phyloP scores from a whole-genome alignment of 2,329 filamentous ascomycete genomes.

The Colletotrichum spinosum region DNA sequence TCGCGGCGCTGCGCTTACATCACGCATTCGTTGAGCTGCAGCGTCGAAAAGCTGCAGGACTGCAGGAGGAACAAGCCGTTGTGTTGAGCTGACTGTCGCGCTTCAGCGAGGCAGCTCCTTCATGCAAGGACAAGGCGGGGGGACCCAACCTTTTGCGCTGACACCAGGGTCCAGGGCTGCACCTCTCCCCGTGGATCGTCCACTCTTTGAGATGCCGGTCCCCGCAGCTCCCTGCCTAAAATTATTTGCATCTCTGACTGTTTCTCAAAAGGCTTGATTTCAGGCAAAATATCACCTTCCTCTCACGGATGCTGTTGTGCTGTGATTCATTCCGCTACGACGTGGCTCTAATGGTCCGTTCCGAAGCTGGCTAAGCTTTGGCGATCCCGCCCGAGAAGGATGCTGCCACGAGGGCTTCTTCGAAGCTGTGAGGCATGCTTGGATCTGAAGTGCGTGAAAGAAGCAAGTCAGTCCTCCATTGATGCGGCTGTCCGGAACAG shows the following conservation, averaged over 20 bases:
- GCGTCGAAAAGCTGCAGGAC: slow-evolving; percentile 11
- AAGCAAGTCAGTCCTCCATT: too few species aligned
- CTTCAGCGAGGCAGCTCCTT: slow-evolving; percentile 15
- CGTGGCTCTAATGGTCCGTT: slow-evolving; percentile 16
- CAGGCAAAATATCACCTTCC: slow-evolving; percentile 25
- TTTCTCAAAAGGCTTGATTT: slow-evolving; percentile 10
- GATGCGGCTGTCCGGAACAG: slow-evolving; percentile 1
- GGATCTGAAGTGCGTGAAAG: too few species aligned
- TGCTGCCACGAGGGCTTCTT: slow-evolving; percentile 11
- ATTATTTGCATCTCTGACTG: slow-evolving; percentile 14
- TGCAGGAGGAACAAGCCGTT: slow-evolving; percentile 16
- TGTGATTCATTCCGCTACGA: slow-evolving; percentile 20
- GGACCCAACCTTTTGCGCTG: slow-evolving; percentile 8
- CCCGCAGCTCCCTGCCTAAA: slow-evolving; percentile 19
- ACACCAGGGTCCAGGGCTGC: slow-evolving; percentile 23
- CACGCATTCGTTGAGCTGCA: slow-evolving; percentile 21
- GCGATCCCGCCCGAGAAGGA: slow-evolving; percentile 17
- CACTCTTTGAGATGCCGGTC: slow-evolving; percentile 7
- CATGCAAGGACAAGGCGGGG: slow-evolving; percentile 28
- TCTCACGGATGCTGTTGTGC: neutral
- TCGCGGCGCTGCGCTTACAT: slow-evolving; percentile 1
- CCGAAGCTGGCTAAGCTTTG: slow-evolving; percentile 23
- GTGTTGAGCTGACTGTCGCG: slow-evolving; percentile 27
- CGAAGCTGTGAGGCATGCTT: too few species aligned
- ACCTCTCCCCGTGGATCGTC: slow-evolving; percentile 16